Conservation (phyloP, 2,329 filamentous ascomycete species). For the Leptographium procerum region DNA sequence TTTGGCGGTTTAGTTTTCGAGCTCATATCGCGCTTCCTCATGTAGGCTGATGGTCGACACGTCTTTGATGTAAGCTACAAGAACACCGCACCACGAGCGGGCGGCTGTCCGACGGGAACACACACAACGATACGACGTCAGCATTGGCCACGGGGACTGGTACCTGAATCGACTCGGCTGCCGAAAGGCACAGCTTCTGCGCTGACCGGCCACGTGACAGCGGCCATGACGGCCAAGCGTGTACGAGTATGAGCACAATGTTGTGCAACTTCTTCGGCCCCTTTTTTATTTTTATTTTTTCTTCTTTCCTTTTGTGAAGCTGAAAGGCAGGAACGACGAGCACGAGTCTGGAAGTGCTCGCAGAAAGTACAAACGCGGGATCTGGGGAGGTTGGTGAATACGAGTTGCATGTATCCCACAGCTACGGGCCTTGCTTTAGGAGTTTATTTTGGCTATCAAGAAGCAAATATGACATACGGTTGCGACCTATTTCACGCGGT, state of each 20-base stretch:
- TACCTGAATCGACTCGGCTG: too few relatives aligned
- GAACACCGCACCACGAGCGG: background rate
- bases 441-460: background rate
- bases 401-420: background rate
- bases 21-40: slow-evolving; percentile 39
- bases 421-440: background rate
- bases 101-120: too few relatives aligned
- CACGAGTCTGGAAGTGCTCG: background rate
- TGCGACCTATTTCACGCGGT: background rate
- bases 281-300: too few relatives aligned
- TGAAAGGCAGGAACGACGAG: background rate
- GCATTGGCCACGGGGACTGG: too few relatives aligned
- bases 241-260: background rate
- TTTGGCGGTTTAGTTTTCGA: slow-evolving; percentile 51
- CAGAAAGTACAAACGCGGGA: background rate
- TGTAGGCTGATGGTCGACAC: background rate
- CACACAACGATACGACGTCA: too few relatives aligned
- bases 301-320: too few relatives aligned
- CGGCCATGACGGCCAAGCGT: background rate
- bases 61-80: too few relatives aligned
- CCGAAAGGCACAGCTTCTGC: too few relatives aligned
- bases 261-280: too few relatives aligned
- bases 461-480: background rate
- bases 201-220: too few relatives aligned
- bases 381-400: background rate